Evolutionary conservation across 495 filamentous ascomycete species (phyloP).

Genomic region (Daldinia childiae): DNA sequence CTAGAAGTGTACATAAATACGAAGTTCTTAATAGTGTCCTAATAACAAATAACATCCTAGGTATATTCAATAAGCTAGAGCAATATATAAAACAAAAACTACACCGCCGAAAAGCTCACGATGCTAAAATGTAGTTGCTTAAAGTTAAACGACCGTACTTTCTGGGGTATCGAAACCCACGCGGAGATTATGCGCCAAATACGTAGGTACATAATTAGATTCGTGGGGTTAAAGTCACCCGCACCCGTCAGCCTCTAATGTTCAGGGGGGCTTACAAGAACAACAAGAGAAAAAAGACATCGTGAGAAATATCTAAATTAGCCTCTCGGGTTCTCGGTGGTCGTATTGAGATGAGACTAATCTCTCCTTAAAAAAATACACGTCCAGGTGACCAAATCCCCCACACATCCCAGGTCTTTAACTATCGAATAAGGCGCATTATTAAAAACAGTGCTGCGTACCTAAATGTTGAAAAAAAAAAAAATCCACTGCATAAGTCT

Average conservation of each 20-base stretch:
- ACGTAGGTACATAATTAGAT: slow-evolving; percentile 23
- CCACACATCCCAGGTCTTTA: slow-evolving; percentile 34
- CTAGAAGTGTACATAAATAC: background rate
- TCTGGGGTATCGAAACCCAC: slow-evolving; percentile 25
- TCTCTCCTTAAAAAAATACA: slow-evolving; percentile 4
- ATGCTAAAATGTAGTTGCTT: background rate
- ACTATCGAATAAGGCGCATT: slow-evolving; percentile 13
- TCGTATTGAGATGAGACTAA: slow-evolving; percentile 39
- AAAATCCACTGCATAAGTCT: background rate
- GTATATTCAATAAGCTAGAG: background rate
- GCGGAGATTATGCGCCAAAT: slow-evolving; percentile 42
- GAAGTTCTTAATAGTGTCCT: background rate
- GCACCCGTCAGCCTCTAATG: background rate
- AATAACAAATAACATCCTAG: background rate
- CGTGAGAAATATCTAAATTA: slow-evolving; percentile 23
- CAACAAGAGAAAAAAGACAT: background rate
- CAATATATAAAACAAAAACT: background rate
- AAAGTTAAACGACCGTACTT: slow-evolving; percentile 14
- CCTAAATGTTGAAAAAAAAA: too few species aligned
- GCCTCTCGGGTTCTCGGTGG: slow-evolving; percentile 32
- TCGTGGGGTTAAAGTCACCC: slow-evolving; percentile 29
- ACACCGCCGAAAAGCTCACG: background rate
- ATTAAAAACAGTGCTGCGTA: background rate
- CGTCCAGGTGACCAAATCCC: slow-evolving; percentile 42
- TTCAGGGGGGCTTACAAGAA: background rate